Evolutionary conservation across 208 protist genomes (phyloP), one percentile per base, ranked within the genome.

Genomic region (Trypanosoma platydactyli): DNA sequence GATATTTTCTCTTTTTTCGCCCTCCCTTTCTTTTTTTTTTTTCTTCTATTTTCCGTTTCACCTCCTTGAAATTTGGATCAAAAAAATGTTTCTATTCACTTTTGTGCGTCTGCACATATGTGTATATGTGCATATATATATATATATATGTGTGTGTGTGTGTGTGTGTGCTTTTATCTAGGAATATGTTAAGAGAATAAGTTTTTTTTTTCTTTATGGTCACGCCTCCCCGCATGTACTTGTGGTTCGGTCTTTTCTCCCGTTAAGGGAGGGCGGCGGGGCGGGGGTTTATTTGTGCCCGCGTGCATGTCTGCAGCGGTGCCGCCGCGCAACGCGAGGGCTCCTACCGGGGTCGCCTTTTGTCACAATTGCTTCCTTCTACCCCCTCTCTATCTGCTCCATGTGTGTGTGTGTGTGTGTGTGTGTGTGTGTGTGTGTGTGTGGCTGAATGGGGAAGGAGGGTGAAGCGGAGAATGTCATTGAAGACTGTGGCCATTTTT

Each of bases 401-500:
- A 9, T 38, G 3, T 3, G 3, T 38, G 33, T 38, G 33, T 3
- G 3, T 9, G 9, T 11, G 9, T 3, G 33, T 38, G 33, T 9
- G 24, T 9, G 45, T 71, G 0, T 46, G 5, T 49, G 5, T 45
- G 56, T 65, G 51, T 38, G 42, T 68, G 16, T 25, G 5, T 33
- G 1, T 27, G 27, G 24, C 44, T 3, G 49, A 48, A 30, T 51
- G n/a, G 49, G 11, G 22, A 55, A 59, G n/a, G 16, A 35, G 27
- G 25, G 5, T 13, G 1, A 16, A 5, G 27, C 45, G 24, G 35
- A 49, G 16, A 3, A 41, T 58, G 56, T 42, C 66, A 15, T 51
- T 57, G 16, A 24, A 40, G 5, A 46, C 51, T 9, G 76, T 79
- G 1, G 51, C 73, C 13, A 74, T 89, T 4, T 76, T 89, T 51